Base-by-base conservation (phyloP, 2,329 filamentous ascomycete genomes). In the Venturia asperata region DNA sequence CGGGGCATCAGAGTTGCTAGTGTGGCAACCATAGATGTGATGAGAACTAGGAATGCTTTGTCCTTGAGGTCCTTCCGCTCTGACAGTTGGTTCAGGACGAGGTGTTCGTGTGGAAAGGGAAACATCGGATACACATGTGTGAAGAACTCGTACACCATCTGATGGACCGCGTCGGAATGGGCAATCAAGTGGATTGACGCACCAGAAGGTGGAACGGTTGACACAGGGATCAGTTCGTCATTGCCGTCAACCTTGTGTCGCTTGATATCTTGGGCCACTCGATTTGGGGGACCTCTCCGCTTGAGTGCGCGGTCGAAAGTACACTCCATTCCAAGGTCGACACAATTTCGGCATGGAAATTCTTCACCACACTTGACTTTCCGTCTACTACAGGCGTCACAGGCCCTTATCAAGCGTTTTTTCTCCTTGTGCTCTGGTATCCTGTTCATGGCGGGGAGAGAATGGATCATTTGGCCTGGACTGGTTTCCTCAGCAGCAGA, bases 91-190 rank as follows among this genome's bases (percentile, higher is more conserved):
- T 85, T 82, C 27, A 88, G 83, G 73, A 92, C 92, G 4, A 87
- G 89, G 0, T 88, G 88, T 72, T 92, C 88, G 74, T 92, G 89
- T 0, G 89, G 89, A 66, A 92, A 92, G 0, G 89, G 89, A 66
- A 84, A 85, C 10, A 92, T 81, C 1, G 89, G 89, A 70, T 92
- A 88, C 64, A 92, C 87, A 73, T 91, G 91, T 21, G 87, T 91
- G 76, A 92, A 92, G 80, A 90, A 92, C 77, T 92, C 89, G 73
- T 92, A 87, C 66, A 92, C 83, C 19, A 92, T 80, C 1, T 87
- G 81, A 70, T 88, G 82, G 63, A 92, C 77, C 13, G 87, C 85
- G 9, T 84, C 82, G 45, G 27, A 45, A 27, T 62, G 64, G n/a
- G 61, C 89, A 67, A 92, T 91, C 1, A 83, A 80, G 72, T 92